phyloP scores from a whole-genome alignment of 164 flowering plant species.

The Echeveria elegans region DNA sequence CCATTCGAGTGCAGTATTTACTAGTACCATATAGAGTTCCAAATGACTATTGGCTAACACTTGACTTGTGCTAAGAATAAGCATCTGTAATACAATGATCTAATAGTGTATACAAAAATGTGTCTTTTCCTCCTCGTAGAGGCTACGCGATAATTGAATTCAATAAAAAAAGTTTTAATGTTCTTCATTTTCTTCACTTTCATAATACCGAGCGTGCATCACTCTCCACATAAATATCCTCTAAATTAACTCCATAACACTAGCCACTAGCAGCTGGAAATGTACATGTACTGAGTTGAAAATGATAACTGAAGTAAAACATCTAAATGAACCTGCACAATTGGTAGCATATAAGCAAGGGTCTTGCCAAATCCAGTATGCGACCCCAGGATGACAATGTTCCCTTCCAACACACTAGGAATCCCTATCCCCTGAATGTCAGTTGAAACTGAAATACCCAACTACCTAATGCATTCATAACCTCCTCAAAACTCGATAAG shows the following conservation, averaged over 20 bases:
- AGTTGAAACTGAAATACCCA: constrained; percentile 76
- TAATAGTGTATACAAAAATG: neutral
- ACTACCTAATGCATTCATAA: constrained; percentile 65
- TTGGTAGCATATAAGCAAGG: constrained; percentile 84
- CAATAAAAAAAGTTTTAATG: too few relatives aligned
- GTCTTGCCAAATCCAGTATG: constrained; percentile 99
- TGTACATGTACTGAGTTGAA: neutral
- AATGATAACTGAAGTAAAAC: neutral
- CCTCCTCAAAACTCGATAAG: constrained; percentile 55
- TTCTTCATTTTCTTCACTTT: too few relatives aligned
- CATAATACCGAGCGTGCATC: too few relatives aligned
- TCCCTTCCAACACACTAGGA: constrained; percentile 69
- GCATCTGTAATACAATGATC: too few relatives aligned
- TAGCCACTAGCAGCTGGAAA: neutral
- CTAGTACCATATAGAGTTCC: too few relatives aligned
- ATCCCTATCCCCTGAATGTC: constrained; percentile 87
- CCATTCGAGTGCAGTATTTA: too few relatives aligned
- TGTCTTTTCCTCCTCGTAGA: too few relatives aligned
- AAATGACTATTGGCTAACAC: too few relatives aligned
- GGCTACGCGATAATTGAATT: too few relatives aligned
- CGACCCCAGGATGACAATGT: constrained; percentile 89
- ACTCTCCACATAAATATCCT: too few relatives aligned
- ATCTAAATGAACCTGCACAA: constrained; percentile 62
- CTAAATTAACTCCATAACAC: neutral
- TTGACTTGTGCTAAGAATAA: too few relatives aligned